These are phyloP conservation scores for Exophiala calicioides DNA, from an alignment of 2,329 filamentous ascomycete genomes.

Conservation along the genomic window DNA sequence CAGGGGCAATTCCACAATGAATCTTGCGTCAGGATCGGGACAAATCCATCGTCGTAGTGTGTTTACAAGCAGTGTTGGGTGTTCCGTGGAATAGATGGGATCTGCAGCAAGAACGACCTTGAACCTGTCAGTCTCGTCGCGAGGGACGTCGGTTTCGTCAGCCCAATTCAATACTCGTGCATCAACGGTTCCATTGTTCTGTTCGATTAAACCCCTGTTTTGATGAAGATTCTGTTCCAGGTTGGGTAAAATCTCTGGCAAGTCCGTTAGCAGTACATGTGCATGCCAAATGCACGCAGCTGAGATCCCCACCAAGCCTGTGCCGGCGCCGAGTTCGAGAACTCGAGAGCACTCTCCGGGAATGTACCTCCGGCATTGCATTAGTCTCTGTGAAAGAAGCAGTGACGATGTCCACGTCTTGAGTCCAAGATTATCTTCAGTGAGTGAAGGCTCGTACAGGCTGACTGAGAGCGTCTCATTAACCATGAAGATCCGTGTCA, in stretches of 20 bases:
- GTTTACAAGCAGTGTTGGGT: slow-evolving; percentile 71
- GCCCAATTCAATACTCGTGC: slow-evolving; percentile 72
- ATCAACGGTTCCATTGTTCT: slow-evolving; percentile 52
- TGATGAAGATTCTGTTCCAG: slow-evolving; percentile 69
- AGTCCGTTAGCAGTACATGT: slow-evolving; percentile 74
- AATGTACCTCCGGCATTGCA: slow-evolving; percentile 33
- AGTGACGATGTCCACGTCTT: slow-evolving; percentile 97
- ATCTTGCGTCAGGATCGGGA: slow-evolving; percentile 58
- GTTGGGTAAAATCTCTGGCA: slow-evolving; percentile 81
- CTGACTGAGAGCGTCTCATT: slow-evolving; percentile 61
- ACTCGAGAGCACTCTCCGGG: slow-evolving; percentile 37
- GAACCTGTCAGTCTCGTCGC: slow-evolving; percentile 40
- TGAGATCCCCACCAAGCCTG: slow-evolving; percentile 84
- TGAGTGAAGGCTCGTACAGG: slow-evolving; percentile 83
- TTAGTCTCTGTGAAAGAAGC: slow-evolving; percentile 73
- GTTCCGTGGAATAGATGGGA: slow-evolving; percentile 80
- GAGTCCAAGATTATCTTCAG: slow-evolving; percentile 81
- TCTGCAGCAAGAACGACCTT: slow-evolving; percentile 82
- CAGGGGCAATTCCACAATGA: slow-evolving; percentile 78
- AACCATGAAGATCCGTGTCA: slow-evolving; percentile 63
- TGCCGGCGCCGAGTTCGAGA: slow-evolving; percentile 86
- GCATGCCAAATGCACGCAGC: slow-evolving; percentile 70
- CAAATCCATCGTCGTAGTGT: slow-evolving; percentile 70
- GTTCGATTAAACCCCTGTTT: slow-evolving; percentile 61
- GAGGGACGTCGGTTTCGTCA: slow-evolving; percentile 34